Percentiles rank a stretch among this genome's conserved stretches.
Evolutionary conservation across 106 monocot genomes (phyloP).

Genomic region (Platanthera guangdongensis): DNA sequence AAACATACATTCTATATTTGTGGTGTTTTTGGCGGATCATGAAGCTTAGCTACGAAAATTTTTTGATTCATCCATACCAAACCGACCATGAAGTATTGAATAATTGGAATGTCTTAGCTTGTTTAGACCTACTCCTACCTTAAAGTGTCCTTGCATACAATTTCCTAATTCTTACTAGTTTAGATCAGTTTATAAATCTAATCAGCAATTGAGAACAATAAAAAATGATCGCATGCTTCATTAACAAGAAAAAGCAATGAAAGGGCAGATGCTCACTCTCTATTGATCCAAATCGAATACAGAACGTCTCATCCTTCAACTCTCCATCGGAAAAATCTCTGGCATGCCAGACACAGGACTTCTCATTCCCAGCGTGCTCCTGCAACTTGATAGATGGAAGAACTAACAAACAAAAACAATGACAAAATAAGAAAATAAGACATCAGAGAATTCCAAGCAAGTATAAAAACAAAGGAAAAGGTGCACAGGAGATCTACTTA

Average conservation of each 20-base stretch:
- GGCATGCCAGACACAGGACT: slow-evolving; percentile 95
- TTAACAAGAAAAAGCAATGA: background rate
- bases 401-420: slow-evolving; percentile 31
- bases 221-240: background rate
- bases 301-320: slow-evolving; percentile 87
- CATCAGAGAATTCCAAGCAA: background rate
- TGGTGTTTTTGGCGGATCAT: too few species aligned
- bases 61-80: background rate
- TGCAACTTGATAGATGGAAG: slow-evolving; percentile 57
- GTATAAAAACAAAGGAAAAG: background rate
- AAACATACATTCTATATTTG: too few species aligned
- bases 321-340: slow-evolving; percentile 93
- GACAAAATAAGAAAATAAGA: background rate
- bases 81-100: background rate
- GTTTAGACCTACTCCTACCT: background rate
- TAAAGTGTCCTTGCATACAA: background rate
- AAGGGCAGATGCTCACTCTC: slow-evolving; percentile 51
- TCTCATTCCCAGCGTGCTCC: slow-evolving; percentile 87
- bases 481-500: slow-evolving; percentile 22
- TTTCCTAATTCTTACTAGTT: background rate
- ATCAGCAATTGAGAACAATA: too few species aligned
- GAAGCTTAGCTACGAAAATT: too few species aligned
- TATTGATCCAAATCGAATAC: slow-evolving; percentile 78
- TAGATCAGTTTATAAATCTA: too few species aligned
- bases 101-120: background rate